Evolutionary conservation across 805 yeast species (phyloP).

Genomic region (Candida palmyrensis): DNA sequence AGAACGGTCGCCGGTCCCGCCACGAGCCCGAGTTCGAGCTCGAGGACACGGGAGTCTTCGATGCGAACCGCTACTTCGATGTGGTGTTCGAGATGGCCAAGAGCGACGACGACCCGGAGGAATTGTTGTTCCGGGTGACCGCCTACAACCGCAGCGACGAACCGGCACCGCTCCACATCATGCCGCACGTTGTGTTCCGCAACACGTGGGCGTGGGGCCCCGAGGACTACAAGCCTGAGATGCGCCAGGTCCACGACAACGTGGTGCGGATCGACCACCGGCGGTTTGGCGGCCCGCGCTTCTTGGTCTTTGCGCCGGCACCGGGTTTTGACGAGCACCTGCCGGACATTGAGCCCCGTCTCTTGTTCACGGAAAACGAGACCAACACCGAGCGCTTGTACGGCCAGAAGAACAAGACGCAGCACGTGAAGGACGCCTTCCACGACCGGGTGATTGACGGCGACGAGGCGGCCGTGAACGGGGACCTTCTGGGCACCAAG

Average conservation of each 20-base stretch:
- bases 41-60: conserved; percentile 72
- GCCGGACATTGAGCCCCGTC: conserved; percentile 67
- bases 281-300: conserved; percentile 71
- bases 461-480: conserved; percentile 59
- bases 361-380: conserved; percentile 86
- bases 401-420: conserved; percentile 51
- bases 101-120: conserved; percentile 74
- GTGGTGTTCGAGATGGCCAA: conserved; percentile 89
- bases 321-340: conserved; percentile 61
- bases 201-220: conserved; percentile 94
- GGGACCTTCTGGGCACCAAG: conserved; percentile 70
- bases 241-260: conserved; percentile 36
- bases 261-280: conserved; percentile 59
- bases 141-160: conserved; percentile 81
- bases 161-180: conserved; percentile 81
- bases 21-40: conserved; percentile 74
- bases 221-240: conserved; percentile 45
- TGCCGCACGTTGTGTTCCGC: conserved; percentile 81
- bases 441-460: conserved; percentile 74
- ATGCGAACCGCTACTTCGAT: conserved; percentile 77
- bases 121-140: conserved; percentile 74
- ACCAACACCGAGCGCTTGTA: conserved; percentile 71
- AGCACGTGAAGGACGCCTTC: conserved; percentile 83
- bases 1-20: conserved; percentile 61
- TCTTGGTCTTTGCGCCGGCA: conserved; percentile 71